A percentile compares a stretch with the other conserved stretches of the same genome.
These are phyloP conservation scores for Cercospora janseana DNA, from an alignment of 2,329 filamentous ascomycete species.

Conservation along the genomic window DNA sequence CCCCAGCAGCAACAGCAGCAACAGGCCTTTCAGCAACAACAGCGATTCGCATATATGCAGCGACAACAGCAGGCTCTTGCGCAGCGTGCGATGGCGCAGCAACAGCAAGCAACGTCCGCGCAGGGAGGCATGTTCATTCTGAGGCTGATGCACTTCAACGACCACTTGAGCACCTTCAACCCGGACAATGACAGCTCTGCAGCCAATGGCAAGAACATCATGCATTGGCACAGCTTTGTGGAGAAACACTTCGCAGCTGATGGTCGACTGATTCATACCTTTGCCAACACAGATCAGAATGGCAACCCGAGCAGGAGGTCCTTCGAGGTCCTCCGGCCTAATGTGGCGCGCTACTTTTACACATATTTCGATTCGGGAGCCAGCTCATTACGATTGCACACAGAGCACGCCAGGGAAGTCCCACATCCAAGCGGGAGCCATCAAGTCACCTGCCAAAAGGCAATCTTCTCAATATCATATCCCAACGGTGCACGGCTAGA, in stretches of 20 bases:
- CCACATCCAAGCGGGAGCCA: constrained; percentile 62
- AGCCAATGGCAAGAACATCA: constrained; percentile 64
- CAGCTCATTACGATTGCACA: constrained; percentile 77
- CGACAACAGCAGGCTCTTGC: constrained; percentile 31
- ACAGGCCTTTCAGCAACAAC: constrained; percentile 29
- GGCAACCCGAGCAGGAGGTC: constrained; percentile 58
- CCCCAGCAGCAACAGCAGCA: constrained; percentile 45
- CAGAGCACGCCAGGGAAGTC: constrained; percentile 65
- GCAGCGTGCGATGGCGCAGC: constrained; percentile 27
- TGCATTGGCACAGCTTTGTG: constrained; percentile 79
- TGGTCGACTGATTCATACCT: constrained; percentile 64
- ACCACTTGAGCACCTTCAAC: constrained; percentile 55
- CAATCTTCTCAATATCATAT: constrained; percentile 87
- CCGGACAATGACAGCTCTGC: constrained; percentile 16
- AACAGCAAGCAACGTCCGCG: constrained; percentile 31
- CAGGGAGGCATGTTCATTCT: constrained; percentile 48
- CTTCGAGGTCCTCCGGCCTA: constrained; percentile 80
- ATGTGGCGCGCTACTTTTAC: constrained; percentile 83
- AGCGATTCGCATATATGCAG: constrained; percentile 32
- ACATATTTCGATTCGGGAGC: constrained; percentile 87
- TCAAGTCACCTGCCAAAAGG: constrained; percentile 71
- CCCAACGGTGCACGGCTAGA: constrained; percentile 65
- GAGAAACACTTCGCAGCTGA: constrained; percentile 73
- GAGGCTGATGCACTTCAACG: constrained; percentile 56
- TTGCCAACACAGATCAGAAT: constrained; percentile 34